Evolutionary conservation across 768 basidiomycete species (phyloP).

Genomic region (Sporobolomyces phaffii): DNA sequence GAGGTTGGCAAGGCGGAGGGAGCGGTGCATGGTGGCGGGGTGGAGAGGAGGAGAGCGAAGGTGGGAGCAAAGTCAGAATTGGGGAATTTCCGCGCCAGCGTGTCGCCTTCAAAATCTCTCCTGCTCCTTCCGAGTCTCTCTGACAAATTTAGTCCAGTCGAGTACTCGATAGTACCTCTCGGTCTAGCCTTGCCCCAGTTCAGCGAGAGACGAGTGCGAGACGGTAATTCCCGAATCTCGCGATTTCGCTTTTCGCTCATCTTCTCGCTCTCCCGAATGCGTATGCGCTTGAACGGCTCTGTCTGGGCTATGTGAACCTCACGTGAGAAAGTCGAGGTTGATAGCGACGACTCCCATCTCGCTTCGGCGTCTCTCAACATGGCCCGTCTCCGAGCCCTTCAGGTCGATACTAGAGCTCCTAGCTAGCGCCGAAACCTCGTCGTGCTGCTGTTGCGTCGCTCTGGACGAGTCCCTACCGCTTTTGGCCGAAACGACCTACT

Average conservation of each 20-base stretch:
- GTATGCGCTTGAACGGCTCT: too few species aligned
- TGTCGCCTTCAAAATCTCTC: background rate
- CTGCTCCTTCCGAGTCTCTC: background rate
- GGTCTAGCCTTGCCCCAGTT: background rate
- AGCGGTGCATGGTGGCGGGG: slow-evolving; percentile 31
- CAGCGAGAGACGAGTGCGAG: background rate
- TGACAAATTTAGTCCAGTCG: background rate
- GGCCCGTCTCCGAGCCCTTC: too few species aligned
- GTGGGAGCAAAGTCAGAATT: background rate
- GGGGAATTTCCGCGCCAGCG: background rate
- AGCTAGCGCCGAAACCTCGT: too few species aligned
- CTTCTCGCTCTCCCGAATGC: background rate
- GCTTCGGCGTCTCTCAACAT: too few species aligned
- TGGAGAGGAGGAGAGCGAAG: background rate
- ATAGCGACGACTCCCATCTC: too few species aligned
- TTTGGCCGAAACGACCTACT: too few species aligned
- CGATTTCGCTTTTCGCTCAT: background rate
- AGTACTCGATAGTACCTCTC: background rate
- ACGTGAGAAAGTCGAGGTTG: too few species aligned
- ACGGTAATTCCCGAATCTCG: background rate
- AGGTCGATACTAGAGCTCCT: too few species aligned
- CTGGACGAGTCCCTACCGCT: too few species aligned
- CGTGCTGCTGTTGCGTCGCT: too few species aligned
- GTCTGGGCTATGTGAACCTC: too few species aligned
- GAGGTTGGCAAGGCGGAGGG: slow-evolving; percentile 32